These are phyloP conservation scores for Anthoceros angustus DNA, from an alignment of 225 moss, liverwort and hornwort genomes.

Conservation along the genomic window DNA sequence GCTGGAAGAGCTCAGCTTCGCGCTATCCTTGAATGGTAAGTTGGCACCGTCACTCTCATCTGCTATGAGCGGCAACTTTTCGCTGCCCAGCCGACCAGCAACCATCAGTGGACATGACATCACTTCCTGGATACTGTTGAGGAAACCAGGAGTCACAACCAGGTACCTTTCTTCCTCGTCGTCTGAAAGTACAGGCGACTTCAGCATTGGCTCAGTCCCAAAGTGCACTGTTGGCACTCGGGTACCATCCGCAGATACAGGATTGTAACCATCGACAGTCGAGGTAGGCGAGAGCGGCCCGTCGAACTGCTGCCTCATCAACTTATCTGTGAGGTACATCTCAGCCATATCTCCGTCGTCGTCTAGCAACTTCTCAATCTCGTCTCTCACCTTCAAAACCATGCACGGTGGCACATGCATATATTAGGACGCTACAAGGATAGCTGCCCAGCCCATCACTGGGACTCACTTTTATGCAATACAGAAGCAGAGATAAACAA, in stretches of 20 bases:
- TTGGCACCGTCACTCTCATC: background rate
- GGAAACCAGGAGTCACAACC: background rate
- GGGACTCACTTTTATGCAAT: background rate
- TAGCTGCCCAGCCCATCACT: background rate
- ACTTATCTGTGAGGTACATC: slow-evolving; percentile 97
- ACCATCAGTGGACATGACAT: background rate
- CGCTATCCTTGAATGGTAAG: background rate
- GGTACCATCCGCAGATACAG: slow-evolving; percentile 26
- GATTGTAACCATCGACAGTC: slow-evolving; percentile 31
- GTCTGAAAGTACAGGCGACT: background rate
- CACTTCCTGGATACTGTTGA: background rate
- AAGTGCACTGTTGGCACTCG: slow-evolving; percentile 11
- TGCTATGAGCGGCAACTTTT: no score
- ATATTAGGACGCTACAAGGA: background rate
- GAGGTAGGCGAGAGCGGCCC: slow-evolving; percentile 41
- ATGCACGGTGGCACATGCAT: background rate
- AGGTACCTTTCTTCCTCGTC: background rate
- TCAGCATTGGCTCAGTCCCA: slow-evolving; percentile 11
- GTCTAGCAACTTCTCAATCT: slow-evolving; percentile 91
- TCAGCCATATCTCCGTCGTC: slow-evolving; percentile 99
- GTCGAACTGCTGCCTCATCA: slow-evolving; percentile 53
- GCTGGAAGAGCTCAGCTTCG: background rate
- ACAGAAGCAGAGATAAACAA: background rate
- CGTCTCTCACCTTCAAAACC: slow-evolving; percentile 64
- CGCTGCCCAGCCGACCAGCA: no score